Percentiles rank a stretch among this genome's conserved stretches.
Evolutionary conservation across 1,139 yeast genomes (phyloP).

Genomic region (Hanseniaspora gamundiae): DNA sequence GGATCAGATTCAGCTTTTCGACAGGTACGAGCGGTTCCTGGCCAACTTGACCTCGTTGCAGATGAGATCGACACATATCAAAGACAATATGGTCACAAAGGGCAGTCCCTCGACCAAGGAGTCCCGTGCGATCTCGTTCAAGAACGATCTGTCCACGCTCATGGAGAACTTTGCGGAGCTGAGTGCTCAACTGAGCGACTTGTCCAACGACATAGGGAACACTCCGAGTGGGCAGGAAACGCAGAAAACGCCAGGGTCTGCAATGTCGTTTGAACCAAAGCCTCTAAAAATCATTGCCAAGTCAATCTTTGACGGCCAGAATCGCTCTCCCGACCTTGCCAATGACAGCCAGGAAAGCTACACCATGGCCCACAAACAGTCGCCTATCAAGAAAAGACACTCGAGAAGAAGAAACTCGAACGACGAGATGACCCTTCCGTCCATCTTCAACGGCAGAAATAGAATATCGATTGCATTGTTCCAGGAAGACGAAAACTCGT

Average conservation of each 20-base stretch:
- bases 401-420: slow-evolving; percentile 12
- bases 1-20: neutral
- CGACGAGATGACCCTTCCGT: slow-evolving; percentile 8
- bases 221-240: neutral
- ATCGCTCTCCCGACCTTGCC: neutral
- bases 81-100: neutral
- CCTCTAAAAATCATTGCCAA: slow-evolving; percentile 16
- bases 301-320: neutral
- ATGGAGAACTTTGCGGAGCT: neutral
- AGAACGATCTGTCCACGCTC: neutral
- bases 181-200: neutral
- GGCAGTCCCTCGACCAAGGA: neutral
- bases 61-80: neutral
- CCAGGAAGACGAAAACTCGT: slow-evolving; percentile 16
- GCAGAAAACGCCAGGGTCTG: slow-evolving; percentile 1
- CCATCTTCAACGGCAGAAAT: slow-evolving; percentile 20
- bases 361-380: too few relatives aligned
- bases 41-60: slow-evolving; percentile 1
- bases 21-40: slow-evolving; percentile 1
- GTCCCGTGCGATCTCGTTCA: neutral
- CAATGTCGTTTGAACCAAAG: slow-evolving; percentile 20
- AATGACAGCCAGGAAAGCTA: too few relatives aligned
- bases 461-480: slow-evolving; percentile 22
- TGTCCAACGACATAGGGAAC: neutral
- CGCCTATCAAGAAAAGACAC: slow-evolving; percentile 11